phyloP scores from a whole-genome alignment of 2,329 filamentous ascomycete species.

The Fusarium falciforme region DNA sequence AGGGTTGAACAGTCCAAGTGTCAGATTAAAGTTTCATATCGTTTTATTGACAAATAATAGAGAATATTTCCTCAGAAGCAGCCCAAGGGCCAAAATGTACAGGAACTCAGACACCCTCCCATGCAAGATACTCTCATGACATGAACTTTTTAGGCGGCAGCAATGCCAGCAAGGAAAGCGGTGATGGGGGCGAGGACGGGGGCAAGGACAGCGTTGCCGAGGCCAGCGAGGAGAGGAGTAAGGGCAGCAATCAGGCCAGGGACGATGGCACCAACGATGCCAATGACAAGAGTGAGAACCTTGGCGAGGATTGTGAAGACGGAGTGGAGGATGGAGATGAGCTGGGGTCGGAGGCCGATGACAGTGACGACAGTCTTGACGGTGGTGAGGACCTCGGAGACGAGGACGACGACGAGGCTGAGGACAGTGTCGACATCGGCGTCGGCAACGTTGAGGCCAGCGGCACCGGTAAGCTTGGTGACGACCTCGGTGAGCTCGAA shows the following conservation, averaged over 20 bases:
- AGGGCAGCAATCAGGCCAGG: constrained; percentile 42
- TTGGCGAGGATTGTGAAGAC: constrained; percentile 44
- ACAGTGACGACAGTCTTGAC: constrained; percentile 40
- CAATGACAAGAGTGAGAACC: constrained; percentile 39
- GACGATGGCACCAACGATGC: constrained; percentile 37
- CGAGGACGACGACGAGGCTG: constrained; percentile 33
- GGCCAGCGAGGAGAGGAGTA: constrained; percentile 42
- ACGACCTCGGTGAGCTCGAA: constrained; percentile 40
- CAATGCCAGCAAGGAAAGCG: constrained; percentile 39
- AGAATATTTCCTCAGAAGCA: constrained; percentile 14
- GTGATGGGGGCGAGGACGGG: constrained; percentile 43
- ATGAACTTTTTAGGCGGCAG: background rate
- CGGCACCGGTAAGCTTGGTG: constrained; percentile 34
- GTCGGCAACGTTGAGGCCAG: constrained; percentile 33
- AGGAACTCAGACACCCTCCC: constrained; percentile 1
- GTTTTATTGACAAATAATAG: constrained; percentile 1
- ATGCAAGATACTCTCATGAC: background rate
- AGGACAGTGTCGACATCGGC: constrained; percentile 42
- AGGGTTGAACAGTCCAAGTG: background rate
- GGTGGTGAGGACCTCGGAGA: constrained; percentile 32
- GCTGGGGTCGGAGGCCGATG: constrained; percentile 40
- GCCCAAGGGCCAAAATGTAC: background rate
- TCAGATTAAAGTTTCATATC: background rate
- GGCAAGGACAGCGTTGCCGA: constrained; percentile 40
- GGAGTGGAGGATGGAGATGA: constrained; percentile 42